Base-by-base conservation (phyloP, 2,329 filamentous ascomycete species). In the Alternaria burnsii region DNA sequence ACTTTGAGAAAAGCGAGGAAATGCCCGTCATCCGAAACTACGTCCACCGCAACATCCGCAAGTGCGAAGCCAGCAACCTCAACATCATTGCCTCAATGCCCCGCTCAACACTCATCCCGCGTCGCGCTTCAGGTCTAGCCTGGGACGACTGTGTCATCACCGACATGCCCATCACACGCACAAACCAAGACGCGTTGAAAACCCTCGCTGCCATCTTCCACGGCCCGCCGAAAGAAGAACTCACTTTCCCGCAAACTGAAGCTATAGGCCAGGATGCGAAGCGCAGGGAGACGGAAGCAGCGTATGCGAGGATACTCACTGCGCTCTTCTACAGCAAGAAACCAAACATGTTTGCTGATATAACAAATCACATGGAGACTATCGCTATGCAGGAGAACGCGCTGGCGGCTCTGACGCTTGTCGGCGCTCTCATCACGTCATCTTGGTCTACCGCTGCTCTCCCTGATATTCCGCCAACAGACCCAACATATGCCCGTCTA, bases 51-150 rank as follows among this genome's bases (percentile, higher is more conserved):
- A 81, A 83, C 28, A 85, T 85, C 8, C 84, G 85, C 1, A 82
- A 84, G 30, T 82, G 82, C n/a, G 85, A 86, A 10, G 82, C 82
- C 18, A 82, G 84, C 53, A 85, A 88, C 62, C 79, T 88, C 8
- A 82, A 82, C 62, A 79, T 89, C n/a, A 76, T 88, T n/a, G 81
- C 84, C 6, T 84, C 83, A 11, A 78, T 89, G 40, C 87, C 87
- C 22, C 82, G 86, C 11, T 79, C 82, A 12, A 74, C 84, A 34
- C 78, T 89, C 0, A 69, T 87, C 4, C 82, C 85, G 26, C 78
- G 77, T 8, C 74, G 72, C 6, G 53, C 79, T 58, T 68, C 76
- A 59, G 72, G 78, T 62, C 80, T 74, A 16, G 62, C 67, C 6
- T 77, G 75, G 74, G 69, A 74, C 30, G 72, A 75, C 4, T 71